phyloP scores from a whole-genome alignment of 2,329 filamentous ascomycete genomes.

The Stachybotrys echinatus region DNA sequence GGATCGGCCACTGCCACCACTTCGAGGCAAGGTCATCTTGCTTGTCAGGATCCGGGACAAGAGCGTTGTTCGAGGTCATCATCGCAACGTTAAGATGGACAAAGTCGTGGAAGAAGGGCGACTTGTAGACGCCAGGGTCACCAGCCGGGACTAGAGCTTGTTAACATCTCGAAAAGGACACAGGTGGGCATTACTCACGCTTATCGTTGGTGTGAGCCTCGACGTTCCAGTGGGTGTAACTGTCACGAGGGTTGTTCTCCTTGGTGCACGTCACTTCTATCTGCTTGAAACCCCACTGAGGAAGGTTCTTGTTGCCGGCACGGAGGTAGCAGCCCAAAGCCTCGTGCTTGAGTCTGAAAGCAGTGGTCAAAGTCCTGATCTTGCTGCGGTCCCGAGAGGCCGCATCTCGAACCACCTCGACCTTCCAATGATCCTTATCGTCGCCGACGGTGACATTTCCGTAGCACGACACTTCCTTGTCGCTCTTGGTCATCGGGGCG shows the following conservation, averaged over 20 bases:
- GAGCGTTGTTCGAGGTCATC: conserved; percentile 99
- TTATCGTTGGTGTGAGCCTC: conserved; percentile 93
- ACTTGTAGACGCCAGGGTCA: conserved; percentile 89
- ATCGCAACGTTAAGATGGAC: conserved; percentile 97
- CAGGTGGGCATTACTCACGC: conserved; percentile 51
- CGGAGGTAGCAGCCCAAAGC: conserved; percentile 87
- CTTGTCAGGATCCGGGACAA: conserved; percentile 97
- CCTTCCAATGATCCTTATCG: conserved; percentile 93
- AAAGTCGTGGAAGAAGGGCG: conserved; percentile 95
- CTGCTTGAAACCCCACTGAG: conserved; percentile 99
- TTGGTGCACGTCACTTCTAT: conserved; percentile 96
- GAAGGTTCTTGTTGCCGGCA: conserved; percentile 91
- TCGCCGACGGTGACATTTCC: conserved; percentile 94
- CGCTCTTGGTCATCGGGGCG: conserved; percentile 82
- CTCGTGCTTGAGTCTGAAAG: conserved; percentile 81
- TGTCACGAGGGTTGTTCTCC: conserved; percentile 84
- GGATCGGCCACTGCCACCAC: conserved; percentile 98
- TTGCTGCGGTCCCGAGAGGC: conserved; percentile 79
- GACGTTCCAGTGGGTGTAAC: conserved; percentile 98
- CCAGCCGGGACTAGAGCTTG: conserved; percentile 68
- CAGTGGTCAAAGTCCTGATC: conserved; percentile 86
- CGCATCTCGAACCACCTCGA: conserved; percentile 88
- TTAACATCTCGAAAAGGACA: conserved; percentile 5
- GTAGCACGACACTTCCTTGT: conserved; percentile 92
- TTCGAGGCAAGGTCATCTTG: conserved; percentile 95